Percentiles rank a stretch among this genome's conserved stretches.
phyloP scores from a whole-genome alignment of 306 rosid genomes.

The Prunus mongolica region DNA sequence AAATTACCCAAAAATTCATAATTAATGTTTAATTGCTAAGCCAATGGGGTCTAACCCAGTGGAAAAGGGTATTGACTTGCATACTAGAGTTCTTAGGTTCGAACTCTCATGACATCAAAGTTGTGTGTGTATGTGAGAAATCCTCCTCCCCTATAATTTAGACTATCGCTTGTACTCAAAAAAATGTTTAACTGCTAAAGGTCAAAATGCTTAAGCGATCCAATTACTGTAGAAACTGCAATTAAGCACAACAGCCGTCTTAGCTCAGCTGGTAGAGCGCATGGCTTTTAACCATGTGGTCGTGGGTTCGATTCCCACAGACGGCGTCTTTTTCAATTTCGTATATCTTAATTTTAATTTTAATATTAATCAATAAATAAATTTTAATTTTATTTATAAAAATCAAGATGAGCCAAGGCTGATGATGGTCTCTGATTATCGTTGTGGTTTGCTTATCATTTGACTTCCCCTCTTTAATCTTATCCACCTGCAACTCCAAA shows the following conservation, averaged over 20 bases:
- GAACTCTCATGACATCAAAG: too few relatives aligned
- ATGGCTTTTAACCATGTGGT: constrained; percentile 36
- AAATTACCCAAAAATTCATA: too few relatives aligned
- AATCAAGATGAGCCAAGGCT: background rate
- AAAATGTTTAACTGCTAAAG: too few relatives aligned
- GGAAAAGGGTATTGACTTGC: too few relatives aligned
- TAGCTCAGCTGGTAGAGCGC: constrained; percentile 40
- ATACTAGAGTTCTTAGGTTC: too few relatives aligned
- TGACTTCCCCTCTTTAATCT: background rate
- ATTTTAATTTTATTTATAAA: background rate
- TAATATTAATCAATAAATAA: background rate
- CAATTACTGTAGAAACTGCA: background rate
- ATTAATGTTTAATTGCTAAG: too few relatives aligned
- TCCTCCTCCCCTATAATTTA: too few relatives aligned
- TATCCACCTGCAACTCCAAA: background rate
- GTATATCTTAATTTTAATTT: too few relatives aligned
- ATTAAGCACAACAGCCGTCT: background rate
- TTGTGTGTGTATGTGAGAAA: too few relatives aligned
- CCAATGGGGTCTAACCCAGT: too few relatives aligned
- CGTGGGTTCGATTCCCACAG: constrained; percentile 36
- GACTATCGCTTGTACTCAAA: too few relatives aligned
- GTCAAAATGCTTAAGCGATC: too few relatives aligned
- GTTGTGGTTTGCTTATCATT: background rate
- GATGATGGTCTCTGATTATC: background rate
- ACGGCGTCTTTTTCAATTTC: constrained; percentile 1